Evolutionary conservation across 176 grass and related monocot species (phyloP), one percentile per base, ranked within the genome.

Genomic region (Bolboschoenus planiculmis): DNA sequence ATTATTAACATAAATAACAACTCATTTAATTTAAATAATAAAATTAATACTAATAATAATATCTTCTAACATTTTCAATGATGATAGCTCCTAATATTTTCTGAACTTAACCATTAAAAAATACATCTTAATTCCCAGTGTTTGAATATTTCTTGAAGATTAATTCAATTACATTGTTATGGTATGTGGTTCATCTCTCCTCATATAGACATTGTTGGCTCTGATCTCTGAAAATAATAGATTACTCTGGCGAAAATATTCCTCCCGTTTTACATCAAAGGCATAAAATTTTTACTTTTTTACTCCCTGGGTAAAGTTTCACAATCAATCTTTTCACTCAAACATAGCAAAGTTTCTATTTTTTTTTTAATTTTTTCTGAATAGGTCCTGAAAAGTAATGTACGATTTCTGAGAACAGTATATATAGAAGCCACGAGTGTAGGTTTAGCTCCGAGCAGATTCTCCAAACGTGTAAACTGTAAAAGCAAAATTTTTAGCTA

Each of bases 161-260:
- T 46, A 74, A 29, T 48, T 46, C 10, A 4, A 47, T 48, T 26
- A 20, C 13, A 16, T 3, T 5, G 11, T 6, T 29, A n/a, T n/a
- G 1, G 11, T 18, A 26, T 76, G 44, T 2, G 72, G 26, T 51
- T n/a, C 70, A 77, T 53, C 11, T 77, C 51, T 20, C 46, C 47
- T 9, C 0, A 7, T 6, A 26, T 5, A 4, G 42, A 23, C 10
- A 43, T 13, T 21, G 43, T 26, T 29, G 26, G 1, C 1, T 72
- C 21, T 46, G 42, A 31, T 1, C 0, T 63, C 13, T 63, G 31
- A 50, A 75, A 26, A 40, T 23, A 79, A 48, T 24, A 23, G 44
- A 15, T 6, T 16, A 27, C 21, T 82, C 58, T 82, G 80, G 40
- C 37, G 27, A 65, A 63, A 59, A 82, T 82, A 82, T 82, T 82